phyloP scores from a whole-genome alignment of 148 eudicot species.

The Arbutus unedo region DNA sequence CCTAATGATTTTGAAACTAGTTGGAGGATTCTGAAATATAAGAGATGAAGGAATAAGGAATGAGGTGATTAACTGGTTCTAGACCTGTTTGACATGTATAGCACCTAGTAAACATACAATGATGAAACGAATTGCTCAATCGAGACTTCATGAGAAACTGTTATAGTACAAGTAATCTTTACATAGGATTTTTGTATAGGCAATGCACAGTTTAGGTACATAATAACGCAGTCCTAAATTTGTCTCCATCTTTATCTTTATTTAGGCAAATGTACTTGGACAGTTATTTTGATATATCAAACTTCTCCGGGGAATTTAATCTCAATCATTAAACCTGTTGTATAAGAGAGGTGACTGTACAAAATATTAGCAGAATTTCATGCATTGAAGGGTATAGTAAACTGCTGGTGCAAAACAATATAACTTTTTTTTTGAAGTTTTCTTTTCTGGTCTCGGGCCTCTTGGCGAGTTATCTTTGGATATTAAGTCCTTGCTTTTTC shows the following conservation, averaged over 20 bases:
- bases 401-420: too few species aligned
- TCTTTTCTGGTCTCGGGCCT: background rate
- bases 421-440: background rate
- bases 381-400: background rate
- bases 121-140: background rate
- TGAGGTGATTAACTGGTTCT: background rate
- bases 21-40: background rate
- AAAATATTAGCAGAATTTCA: background rate
- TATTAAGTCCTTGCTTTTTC: background rate
- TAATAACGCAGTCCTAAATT: background rate
- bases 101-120: background rate
- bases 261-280: background rate
- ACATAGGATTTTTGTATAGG: background rate
- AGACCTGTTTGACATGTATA: background rate
- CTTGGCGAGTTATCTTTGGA: background rate
- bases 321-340: background rate
- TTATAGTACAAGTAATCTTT: background rate
- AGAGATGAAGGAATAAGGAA: background rate
- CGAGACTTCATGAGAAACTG: background rate
- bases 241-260: background rate
- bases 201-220: background rate
- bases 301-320: background rate
- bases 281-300: background rate
- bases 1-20: background rate
- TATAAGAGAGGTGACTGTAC: background rate